phyloP scores from a whole-genome alignment of 2,329 filamentous ascomycete genomes.

The Dactylellina haptotyla region DNA sequence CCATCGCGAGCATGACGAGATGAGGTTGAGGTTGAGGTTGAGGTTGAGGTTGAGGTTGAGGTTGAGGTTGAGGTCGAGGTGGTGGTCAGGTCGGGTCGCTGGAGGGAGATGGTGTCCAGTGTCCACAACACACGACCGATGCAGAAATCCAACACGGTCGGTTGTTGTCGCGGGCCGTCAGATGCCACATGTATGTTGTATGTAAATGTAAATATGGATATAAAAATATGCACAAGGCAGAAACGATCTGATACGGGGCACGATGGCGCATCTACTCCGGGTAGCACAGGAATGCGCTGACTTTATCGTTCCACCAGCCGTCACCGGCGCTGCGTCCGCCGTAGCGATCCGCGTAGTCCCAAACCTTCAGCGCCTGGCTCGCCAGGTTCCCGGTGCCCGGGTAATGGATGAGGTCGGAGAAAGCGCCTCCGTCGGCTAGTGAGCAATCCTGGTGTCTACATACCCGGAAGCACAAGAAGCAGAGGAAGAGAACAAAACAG shows the following conservation, averaged over 20 bases:
- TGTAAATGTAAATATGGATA: not conserved
- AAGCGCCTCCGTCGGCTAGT: slow-evolving; percentile 20
- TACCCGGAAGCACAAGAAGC: not conserved
- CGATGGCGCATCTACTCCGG: slow-evolving; percentile 2
- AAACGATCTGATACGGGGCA: not conserved
- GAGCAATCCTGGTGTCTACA: slow-evolving; percentile 30
- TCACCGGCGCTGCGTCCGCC: slow-evolving; percentile 3
- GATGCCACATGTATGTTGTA: not conserved
- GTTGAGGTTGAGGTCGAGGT: not conserved
- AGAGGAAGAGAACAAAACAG: not conserved
- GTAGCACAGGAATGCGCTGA: slow-evolving; percentile 42
- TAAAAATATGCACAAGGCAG: not conserved
- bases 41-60: not conserved
- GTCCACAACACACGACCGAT: not conserved
- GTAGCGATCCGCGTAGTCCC: slow-evolving; percentile 16
- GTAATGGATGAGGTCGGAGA: slow-evolving; percentile 36
- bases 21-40: not conserved
- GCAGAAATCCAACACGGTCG: slow-evolving; percentile 1
- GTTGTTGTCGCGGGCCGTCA: no score
- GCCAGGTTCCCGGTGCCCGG: slow-evolving; percentile 21
- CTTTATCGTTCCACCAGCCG: slow-evolving; percentile 19
- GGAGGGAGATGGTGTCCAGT: not conserved
- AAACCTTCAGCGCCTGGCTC: slow-evolving; percentile 5
- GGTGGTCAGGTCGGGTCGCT: not conserved
- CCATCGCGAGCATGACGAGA: not conserved